Percentiles rank a stretch among this genome's conserved stretches.
Evolutionary conservation across 2,329 filamentous ascomycete species (phyloP).

Genomic region (Aspergillus hiratsukae): DNA sequence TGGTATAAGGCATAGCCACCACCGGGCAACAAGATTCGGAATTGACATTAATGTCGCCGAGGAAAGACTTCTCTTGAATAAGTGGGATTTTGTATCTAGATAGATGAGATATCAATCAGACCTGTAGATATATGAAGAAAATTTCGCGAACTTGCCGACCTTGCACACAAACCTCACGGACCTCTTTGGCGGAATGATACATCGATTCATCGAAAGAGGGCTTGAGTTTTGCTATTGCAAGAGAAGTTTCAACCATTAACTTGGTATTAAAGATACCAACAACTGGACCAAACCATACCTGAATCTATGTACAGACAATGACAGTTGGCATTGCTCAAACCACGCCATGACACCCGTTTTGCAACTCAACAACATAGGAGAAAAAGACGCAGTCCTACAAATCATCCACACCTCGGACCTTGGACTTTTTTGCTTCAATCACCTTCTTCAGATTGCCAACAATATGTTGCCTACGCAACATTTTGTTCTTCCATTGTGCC

Average conservation of each 20-base stretch:
- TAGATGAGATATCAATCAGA: no score
- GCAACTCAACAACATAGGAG: conserved; percentile 2
- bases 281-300: background rate
- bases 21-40: no score
- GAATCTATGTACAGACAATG: conserved; percentile 11
- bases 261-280: background rate
- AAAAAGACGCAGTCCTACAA: conserved; percentile 16
- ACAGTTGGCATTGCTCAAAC: background rate
- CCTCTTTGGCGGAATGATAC: no score
- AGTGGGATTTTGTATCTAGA: no score
- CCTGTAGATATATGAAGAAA: no score
- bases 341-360: conserved; percentile 5
- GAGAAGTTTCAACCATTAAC: background rate
- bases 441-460: conserved; percentile 33
- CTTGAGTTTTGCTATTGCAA: no score
- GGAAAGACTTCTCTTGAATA: no score
- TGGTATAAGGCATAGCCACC: no score
- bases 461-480: conserved; percentile 32
- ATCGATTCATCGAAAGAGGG: no score
- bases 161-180: no score
- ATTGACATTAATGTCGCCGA: no score
- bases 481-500: conserved; percentile 33
- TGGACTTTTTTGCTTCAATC: conserved; percentile 30
- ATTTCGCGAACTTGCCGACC: no score
- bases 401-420: conserved; percentile 31